Conservation (phyloP, 805 yeast genomes). For the Candida caryicola region DNA sequence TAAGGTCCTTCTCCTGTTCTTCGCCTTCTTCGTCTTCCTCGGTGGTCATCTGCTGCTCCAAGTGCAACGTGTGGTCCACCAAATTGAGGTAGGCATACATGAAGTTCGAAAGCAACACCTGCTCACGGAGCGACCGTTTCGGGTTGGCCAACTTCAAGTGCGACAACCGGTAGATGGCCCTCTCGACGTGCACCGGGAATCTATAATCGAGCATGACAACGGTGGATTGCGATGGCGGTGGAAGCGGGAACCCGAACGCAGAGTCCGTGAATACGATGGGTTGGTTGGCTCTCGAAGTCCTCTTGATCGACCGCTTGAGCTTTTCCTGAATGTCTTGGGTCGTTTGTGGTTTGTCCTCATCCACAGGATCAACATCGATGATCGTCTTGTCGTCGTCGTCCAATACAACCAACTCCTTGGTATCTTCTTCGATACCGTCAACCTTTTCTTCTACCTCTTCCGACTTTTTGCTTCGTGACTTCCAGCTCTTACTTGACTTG, state of each 20-base stretch:
- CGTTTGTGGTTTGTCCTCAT: slow-evolving; percentile 25
- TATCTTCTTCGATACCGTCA: slow-evolving; percentile 7
- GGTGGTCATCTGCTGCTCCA: slow-evolving; percentile 53
- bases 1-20: slow-evolving; percentile 10
- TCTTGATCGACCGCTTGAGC: slow-evolving; percentile 38
- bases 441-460: slow-evolving; percentile 9
- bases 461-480: slow-evolving; percentile 7
- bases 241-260: slow-evolving; percentile 85
- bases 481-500: slow-evolving; percentile 4
- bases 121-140: slow-evolving; percentile 85
- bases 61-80: slow-evolving; percentile 84
- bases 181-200: slow-evolving; percentile 90
- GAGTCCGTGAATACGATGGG: slow-evolving; percentile 61
- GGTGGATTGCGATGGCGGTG: slow-evolving; percentile 75
- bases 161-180: slow-evolving; percentile 90
- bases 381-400: slow-evolving; percentile 3
- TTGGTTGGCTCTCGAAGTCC: slow-evolving; percentile 43
- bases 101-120: slow-evolving; percentile 88
- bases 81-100: slow-evolving; percentile 96
- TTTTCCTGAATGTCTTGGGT: slow-evolving; percentile 44
- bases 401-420: slow-evolving; percentile 6
- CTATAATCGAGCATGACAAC: slow-evolving; percentile 79
- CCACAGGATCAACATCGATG: slow-evolving; percentile 7
- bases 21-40: slow-evolving; percentile 8
- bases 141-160: slow-evolving; percentile 95